Evolutionary conservation across 1,284 basidiomycete genomes (phyloP).

Genomic region (Cystobasidiaceae sp.): DNA sequence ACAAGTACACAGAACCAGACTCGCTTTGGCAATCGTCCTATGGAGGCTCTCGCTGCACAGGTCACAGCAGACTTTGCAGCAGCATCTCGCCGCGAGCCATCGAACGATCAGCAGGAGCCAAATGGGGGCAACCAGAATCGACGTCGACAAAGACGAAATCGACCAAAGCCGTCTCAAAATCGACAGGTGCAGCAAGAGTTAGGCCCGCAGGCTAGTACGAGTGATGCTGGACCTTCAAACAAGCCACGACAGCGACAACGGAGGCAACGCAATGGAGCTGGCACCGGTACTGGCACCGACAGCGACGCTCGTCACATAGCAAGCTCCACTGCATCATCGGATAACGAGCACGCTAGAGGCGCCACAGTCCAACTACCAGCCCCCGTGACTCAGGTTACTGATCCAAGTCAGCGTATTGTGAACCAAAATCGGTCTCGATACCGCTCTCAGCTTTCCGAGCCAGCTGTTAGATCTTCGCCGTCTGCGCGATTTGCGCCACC

Average conservation of each 20-base stretch:
- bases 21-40: neutral
- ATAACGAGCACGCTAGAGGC: slow-evolving; percentile 3
- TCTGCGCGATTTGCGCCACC: slow-evolving; percentile 9
- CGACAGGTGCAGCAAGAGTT: neutral
- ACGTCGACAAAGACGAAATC: neutral
- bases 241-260: neutral
- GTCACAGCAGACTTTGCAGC: slow-evolving; percentile 25
- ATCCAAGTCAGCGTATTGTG: too few species aligned
- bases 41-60: slow-evolving; percentile 15
- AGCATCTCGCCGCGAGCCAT: neutral
- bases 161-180: too few species aligned
- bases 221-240: neutral
- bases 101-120: too few species aligned
- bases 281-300: neutral
- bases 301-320: neutral
- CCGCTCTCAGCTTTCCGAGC: slow-evolving; percentile 27
- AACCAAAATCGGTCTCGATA: slow-evolving; percentile 18
- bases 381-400: slow-evolving; percentile 19
- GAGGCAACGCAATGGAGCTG: neutral
- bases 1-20: neutral
- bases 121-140: too few species aligned
- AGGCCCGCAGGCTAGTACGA: neutral
- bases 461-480: slow-evolving; percentile 7
- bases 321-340: slow-evolving; percentile 23
- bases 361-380: slow-evolving; percentile 15